Evolutionary conservation across 768 basidiomycete species (phyloP), one percentile per base, ranked within the genome.

Genomic region (Amanita fuliginea): DNA sequence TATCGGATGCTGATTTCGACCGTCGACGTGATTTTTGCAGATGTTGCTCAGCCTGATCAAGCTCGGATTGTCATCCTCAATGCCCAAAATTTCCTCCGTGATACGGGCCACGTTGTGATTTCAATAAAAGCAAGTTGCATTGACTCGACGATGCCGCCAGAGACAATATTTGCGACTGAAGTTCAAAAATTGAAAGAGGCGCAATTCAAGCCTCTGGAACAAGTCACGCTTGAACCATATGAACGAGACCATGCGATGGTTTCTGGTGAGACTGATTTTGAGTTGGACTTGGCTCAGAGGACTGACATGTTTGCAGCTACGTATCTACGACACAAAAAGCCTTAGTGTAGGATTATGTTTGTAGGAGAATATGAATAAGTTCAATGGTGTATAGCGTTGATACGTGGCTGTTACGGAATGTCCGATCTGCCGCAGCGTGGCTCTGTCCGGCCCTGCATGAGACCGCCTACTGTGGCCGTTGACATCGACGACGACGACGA

Each of bases 121-220:
- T 98, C 95, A 48, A 96, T 99, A 78, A 99, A 99, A 73, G 96
- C 96, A 26, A 92, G 87, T 59, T 99, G 96, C 74, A 86, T 99
- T 64, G 96, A 99, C 67, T 97, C 92, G 37, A 97, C 94, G n/a
- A 78, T 77, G 3, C 80, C 90, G 2, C 81, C 96, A 8, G 89
- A 91, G 54, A 82, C 81, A 21, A 84, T 98, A 42, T 99, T 98
- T 59, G 85, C 90, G 1, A 68, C 75, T 33, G 91, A 98, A 67
- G 86, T 97, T 36, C 79, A 91, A 63, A 76, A 69, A 54, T 72
- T 98, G 60, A 81, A 84, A 63, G 73, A 75, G 42, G 74, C 72
- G 60, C 83, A 80, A 57, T 83, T 99, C 70, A 97, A 93, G 72
- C 93, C 96, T 11, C 72, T 93, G 43, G 93, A 97, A 63, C 95